Base-by-base conservation (phyloP, 1,284 basidiomycete species). In the Puccinia sorghi region DNA sequence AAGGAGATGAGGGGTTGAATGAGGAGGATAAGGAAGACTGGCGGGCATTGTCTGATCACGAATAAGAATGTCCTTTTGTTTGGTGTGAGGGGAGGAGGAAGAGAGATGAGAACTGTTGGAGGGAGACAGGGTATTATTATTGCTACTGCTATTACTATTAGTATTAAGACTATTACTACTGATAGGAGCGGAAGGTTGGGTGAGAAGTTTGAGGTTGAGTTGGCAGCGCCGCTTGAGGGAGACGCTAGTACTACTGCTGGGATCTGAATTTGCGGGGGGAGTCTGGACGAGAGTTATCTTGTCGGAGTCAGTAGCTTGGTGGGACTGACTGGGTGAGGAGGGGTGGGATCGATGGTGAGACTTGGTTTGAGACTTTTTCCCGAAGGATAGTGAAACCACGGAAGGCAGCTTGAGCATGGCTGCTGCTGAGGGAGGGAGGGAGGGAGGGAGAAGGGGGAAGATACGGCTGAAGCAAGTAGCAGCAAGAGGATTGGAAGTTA, bases 341-440 rank as follows among this genome's bases (percentile, higher is more conserved):
- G 66, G n/a, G 66, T 11, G n/a, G 66, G 25, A 20, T 52, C 27
- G 66, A 52, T 66, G 43, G 41, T 66, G 66, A 17, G 66, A 46
- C 27, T 69, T 43, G 27, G 22, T 69, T 69, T 69, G 66, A 69
- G 66, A 69, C 20, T 20, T 46, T 48, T 69, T 69, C n/a, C 66
- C 66, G 48, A 69, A 69, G 46, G 66, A 20, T 2, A 69, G 66
- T 52, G 66, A 69, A 37, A 69, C 32, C 32, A 32, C 66, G 0
- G 66, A 69, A 5, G 66, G 22, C 15, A 69, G 22, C 27, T 69
- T 69, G 48, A 69, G 66, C 66, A 69, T 69, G 37, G 32, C 63
- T 59, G 57, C 25, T 12, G 41, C 63, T 59, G 57, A 59, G 27
- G 57, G 27, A 59, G 7, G 57, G 32, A 32, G 57, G 43, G 15